Percentiles rank a stretch among this genome's conserved stretches.
Evolutionary conservation across 2,329 filamentous ascomycete species (phyloP).

Genomic region (Cladorrhinum sp.): DNA sequence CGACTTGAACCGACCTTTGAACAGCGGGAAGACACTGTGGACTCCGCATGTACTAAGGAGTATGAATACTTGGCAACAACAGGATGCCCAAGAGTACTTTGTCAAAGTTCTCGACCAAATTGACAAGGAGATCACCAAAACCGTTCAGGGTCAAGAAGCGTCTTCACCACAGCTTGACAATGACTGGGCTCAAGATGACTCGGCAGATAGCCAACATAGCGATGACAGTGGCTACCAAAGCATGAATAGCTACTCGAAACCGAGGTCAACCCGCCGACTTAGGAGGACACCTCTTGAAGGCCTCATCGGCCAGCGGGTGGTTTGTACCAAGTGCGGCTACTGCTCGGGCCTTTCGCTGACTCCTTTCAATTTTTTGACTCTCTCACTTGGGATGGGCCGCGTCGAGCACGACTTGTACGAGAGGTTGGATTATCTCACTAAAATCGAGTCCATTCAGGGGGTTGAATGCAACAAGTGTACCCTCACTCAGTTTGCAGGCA

Average conservation of each 20-base stretch:
- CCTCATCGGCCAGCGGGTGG: conserved; percentile 80
- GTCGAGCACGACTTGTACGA: conserved; percentile 69
- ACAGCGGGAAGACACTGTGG: conserved; percentile 77
- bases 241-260: conserved; percentile 37
- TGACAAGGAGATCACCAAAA: conserved; percentile 68
- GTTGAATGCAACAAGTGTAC: conserved; percentile 94
- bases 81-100: conserved; percentile 97
- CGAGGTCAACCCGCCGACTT: conserved; percentile 35
- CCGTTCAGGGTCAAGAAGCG: conserved; percentile 33
- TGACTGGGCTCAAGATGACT: conserved; percentile 41
- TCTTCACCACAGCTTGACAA: conserved; percentile 41
- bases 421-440: conserved; percentile 79
- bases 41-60: conserved; percentile 78
- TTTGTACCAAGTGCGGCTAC: conserved; percentile 80
- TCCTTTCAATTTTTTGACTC: conserved; percentile 89
- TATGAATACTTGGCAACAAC: conserved; percentile 93
- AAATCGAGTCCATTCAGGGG: conserved; percentile 79
- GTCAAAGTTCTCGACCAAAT: conserved; percentile 84
- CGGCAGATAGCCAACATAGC: conserved; percentile 47
- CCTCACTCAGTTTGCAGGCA: conserved; percentile 55
- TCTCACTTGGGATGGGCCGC: conserved; percentile 66
- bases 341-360: conserved; percentile 87
- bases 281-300: conserved; percentile 81
- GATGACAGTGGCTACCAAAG: conserved; percentile 59
- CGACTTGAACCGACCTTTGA: conserved; percentile 66